Evolutionary conservation across 352 stramenopile genomes (phyloP), one percentile per base, ranked within the genome.

Genomic region (Pythium folliculosum): DNA sequence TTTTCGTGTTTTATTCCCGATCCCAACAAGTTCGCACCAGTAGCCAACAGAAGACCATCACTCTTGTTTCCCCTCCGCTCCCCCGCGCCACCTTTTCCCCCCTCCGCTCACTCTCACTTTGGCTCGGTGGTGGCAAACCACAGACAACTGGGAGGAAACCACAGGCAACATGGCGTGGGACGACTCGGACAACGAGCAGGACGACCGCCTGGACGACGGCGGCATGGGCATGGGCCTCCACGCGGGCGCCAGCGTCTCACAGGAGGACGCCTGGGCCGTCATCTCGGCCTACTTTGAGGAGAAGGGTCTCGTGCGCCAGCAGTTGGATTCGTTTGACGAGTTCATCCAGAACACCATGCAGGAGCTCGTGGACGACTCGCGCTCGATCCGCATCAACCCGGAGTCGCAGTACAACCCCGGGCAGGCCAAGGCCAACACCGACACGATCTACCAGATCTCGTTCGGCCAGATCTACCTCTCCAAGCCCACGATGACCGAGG

Each of bases 321-420:
- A 99, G 77, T 81, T 99, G 30, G 98, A 99, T 77, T 99, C 97
- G 45, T 99, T 99, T 81, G 97, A 99, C 77, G 96, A 99, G 86
- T 99, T 99, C 77, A 99, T 99, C 72, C 96, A 99, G 86, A 99
- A 99, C 80, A 99, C 96, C 8, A 99, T 99, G 96, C 97, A 99
- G 81, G 97, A 99, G 82, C 81, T 99, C 47, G 97, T 99, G 60
- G 94, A 99, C 75, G 97, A 99, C 78, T 97, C 88, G 35, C 95
- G 97, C 52, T 97, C 96, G 60, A 99, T 99, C 73, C 87, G 92
- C 53, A 97, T 99, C 35, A 98, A 92, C 45, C 97, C 97, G 17
- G 95, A 99, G 77, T 82, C 97, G 44, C 97, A 99, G 79, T 98
- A 99, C 75, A 84, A 92, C 44, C 95, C 98, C 0, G 96, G 96